Base-by-base conservation (phyloP, 352 stramenopile genomes). In the Phytophthora idaei region DNA sequence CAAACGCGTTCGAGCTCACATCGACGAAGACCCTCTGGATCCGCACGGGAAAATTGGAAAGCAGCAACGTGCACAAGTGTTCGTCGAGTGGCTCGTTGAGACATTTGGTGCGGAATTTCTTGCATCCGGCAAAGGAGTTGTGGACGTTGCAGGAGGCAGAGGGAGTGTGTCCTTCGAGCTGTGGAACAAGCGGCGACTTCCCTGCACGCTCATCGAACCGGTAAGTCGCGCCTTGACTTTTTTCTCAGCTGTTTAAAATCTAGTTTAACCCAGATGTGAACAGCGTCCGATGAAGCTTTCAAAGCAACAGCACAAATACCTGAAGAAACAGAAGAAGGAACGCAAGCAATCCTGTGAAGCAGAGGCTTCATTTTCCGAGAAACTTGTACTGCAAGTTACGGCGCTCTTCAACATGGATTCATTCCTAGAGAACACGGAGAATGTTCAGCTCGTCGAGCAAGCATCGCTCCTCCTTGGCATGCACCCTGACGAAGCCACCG, bases 401-500 rank as follows among this genome's bases (percentile, higher is more conserved):
- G 73, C 74, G 9, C 69, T 88, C 17, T 89, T 92, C 66, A 90
- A 95, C 54, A 76, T 65, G 53, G 87, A 64, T 15, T 83, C 74
- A 25, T 90, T 82, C 57, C 64, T 93, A 6, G 70, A 89, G 34
- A 75, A 78, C 10, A 12, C 63, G 1, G 61, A 74, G 9, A 77
- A 90, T 61, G 62, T 75, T 7, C 12, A 71, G 28, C 87, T 94
- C 1, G 61, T 98, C 6, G 42, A 82, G 11, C 71, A 90, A 60
- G 77, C 86, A 32, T 96, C 90, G 4, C 53, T 97, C 28, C 80
- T 98, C 32, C 69, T 98, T 4, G 95, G 95, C 0, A 97, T 98
- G 87, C 95, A 98, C 64, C 94, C 95, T 15, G 96, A 99, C 69
- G 92, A 97, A 65, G 97, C 97, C 5, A 99, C 97, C 0, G 97